These are phyloP conservation scores for Cenchrus fungigraminus DNA, from an alignment of 176 grass and related monocot genomes.

Conservation along the genomic window DNA sequence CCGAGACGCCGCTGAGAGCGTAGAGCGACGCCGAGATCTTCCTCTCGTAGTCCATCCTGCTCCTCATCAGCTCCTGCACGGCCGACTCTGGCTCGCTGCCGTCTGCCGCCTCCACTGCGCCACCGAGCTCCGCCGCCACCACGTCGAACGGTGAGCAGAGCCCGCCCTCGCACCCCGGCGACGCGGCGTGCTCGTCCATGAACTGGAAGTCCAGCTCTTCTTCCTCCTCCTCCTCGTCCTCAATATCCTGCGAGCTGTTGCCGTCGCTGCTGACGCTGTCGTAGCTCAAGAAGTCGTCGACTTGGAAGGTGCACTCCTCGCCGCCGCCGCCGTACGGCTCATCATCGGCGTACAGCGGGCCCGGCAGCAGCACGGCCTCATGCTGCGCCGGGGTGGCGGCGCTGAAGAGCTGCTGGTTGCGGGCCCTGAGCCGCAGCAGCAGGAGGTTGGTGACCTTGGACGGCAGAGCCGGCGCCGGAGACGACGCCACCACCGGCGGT, in stretches of 20 bases:
- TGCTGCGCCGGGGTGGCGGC: neutral
- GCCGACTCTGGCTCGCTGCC: slow-evolving; percentile 18
- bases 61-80: slow-evolving; percentile 60
- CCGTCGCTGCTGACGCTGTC: slow-evolving; percentile 33
- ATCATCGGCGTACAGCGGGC: neutral
- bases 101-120: neutral
- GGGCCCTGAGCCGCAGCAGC: slow-evolving; percentile 27
- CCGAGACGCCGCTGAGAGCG: slow-evolving; percentile 63
- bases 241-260: slow-evolving; percentile 31
- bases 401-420: slow-evolving; percentile 34
- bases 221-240: slow-evolving; percentile 19
- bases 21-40: slow-evolving; percentile 74
- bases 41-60: slow-evolving; percentile 80
- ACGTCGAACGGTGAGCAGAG: slow-evolving; percentile 70
- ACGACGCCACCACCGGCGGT: neutral
- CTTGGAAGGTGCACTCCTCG: slow-evolving; percentile 47
- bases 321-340: slow-evolving; percentile 9
- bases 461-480: slow-evolving; percentile 37
- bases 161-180: slow-evolving; percentile 26
- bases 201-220: slow-evolving; percentile 61
- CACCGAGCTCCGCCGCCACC: slow-evolving; percentile 40
- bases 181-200: slow-evolving; percentile 56
- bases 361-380: neutral
- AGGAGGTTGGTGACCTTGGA: slow-evolving; percentile 58
- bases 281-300: slow-evolving; percentile 64